Evolutionary conservation across 495 filamentous ascomycete species (phyloP).

Genomic region (Tuber magnatum): DNA sequence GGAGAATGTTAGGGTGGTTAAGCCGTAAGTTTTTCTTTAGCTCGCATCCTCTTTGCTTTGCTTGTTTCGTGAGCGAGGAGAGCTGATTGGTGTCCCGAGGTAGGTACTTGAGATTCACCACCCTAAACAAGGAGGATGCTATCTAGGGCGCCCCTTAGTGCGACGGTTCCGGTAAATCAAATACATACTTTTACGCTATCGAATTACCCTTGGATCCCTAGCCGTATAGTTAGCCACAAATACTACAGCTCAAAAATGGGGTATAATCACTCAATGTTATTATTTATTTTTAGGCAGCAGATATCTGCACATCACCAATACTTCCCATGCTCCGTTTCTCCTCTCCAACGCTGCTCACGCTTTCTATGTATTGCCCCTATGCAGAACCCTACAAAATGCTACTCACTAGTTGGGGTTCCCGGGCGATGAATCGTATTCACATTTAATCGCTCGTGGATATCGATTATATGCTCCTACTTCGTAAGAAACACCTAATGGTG

Average conservation of each 20-base stretch:
- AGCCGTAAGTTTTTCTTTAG: slow-evolving; percentile 48
- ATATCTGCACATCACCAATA: background rate
- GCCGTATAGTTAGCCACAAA: background rate
- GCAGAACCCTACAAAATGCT: background rate
- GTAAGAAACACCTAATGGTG: background rate
- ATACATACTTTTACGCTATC: background rate
- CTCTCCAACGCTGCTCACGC: background rate
- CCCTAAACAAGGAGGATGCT: slow-evolving; percentile 33
- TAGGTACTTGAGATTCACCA: slow-evolving; percentile 42
- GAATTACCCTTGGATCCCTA: background rate
- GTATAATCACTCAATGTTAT: background rate
- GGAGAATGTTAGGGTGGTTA: slow-evolving; percentile 52
- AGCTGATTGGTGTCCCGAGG: background rate
- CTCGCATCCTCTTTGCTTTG: background rate
- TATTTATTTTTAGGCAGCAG: background rate
- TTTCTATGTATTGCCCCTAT: background rate
- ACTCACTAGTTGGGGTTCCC: background rate
- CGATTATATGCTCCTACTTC: background rate
- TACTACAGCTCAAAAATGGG: background rate
- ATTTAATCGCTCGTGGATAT: background rate
- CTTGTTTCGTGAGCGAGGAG: background rate
- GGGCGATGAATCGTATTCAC: background rate
- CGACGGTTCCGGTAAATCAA: background rate
- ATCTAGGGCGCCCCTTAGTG: background rate
- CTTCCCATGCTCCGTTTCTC: background rate